Conservation (phyloP, 176 grass and related monocot species). For the Eremochloa ophiuroides region DNA sequence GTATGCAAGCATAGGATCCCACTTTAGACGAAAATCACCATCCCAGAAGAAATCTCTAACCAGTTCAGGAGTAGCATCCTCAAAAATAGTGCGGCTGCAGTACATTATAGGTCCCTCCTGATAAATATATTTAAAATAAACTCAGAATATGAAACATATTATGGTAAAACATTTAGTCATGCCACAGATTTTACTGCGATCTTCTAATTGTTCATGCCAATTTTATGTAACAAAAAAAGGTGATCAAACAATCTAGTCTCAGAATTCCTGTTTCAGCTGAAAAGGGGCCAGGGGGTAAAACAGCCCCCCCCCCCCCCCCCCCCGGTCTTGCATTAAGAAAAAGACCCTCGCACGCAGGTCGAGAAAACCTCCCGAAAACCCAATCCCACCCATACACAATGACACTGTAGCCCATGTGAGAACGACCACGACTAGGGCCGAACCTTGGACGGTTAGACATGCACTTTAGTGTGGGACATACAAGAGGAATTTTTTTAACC, state of each 20-base stretch:
- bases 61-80: slow-evolving; percentile 95
- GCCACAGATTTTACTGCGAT: not conserved
- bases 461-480: not conserved
- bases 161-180: slow-evolving; percentile 10
- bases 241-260: not conserved
- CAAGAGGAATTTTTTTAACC: not conserved
- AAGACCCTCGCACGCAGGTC: too few species aligned
- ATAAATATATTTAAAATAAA: not conserved
- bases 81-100: slow-evolving; percentile 79
- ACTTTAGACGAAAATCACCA: slow-evolving; percentile 90
- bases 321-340: too few species aligned
- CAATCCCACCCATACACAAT: too few species aligned
- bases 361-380: too few species aligned
- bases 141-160: not conserved
- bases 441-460: too few species aligned
- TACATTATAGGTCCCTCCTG: slow-evolving; percentile 89
- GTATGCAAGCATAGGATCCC: slow-evolving; percentile 89
- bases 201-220: not conserved
- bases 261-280: not conserved
- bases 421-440: too few species aligned
- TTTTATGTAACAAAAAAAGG: not conserved
- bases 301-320: too few species aligned
- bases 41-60: slow-evolving; percentile 99
- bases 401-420: too few species aligned
- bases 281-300: not conserved